A percentile compares a stretch with the other conserved stretches of the same genome.
These are phyloP conservation scores for Aspergillus quadricinctus DNA, from an alignment of 2,329 filamentous ascomycete genomes.

Conservation along the genomic window DNA sequence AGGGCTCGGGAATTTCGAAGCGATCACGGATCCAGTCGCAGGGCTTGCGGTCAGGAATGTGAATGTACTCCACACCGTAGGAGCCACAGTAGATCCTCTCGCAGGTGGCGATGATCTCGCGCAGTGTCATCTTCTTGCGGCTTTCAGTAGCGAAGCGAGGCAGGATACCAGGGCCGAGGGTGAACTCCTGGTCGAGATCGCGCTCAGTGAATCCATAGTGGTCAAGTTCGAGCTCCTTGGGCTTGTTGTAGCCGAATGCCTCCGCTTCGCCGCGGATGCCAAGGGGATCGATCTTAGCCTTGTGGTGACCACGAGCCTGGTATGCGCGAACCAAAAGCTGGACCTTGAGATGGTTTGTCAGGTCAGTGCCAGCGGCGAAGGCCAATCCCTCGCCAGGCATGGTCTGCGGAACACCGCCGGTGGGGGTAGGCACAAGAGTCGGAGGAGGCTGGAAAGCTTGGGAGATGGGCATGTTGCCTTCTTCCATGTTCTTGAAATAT, in stretches of 20 bases:
- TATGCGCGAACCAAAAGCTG: conserved; percentile 96
- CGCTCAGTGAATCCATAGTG: conserved; percentile 94
- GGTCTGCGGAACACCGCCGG: conserved; percentile 70
- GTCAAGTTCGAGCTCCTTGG: conserved; percentile 87
- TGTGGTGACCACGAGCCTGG: conserved; percentile 96
- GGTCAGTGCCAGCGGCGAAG: conserved; percentile 68
- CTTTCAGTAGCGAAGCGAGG: conserved; percentile 86
- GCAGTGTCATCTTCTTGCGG: conserved; percentile 91
- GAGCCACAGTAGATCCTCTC: conserved; percentile 95
- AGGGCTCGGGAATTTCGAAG: conserved; percentile 87
- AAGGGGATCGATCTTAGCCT: conserved; percentile 93
- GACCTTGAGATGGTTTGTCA: conserved; percentile 96
- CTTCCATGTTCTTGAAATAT: conserved; percentile 99
- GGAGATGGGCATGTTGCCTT: conserved; percentile 93
- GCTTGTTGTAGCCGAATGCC: conserved; percentile 79
- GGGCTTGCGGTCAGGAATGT: conserved; percentile 94
- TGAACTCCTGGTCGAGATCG: conserved; percentile 89
- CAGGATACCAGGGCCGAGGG: conserved; percentile 87
- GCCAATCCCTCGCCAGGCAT: conserved; percentile 65
- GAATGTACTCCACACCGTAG: conserved; percentile 98
- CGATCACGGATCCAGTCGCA: conserved; percentile 98
- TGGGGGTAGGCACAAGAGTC: conserved; percentile 77
- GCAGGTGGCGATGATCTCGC: conserved; percentile 89
- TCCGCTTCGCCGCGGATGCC: conserved; percentile 83
- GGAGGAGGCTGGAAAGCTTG: conserved; percentile 96